These are phyloP conservation scores for Pistacia atlantica DNA, from an alignment of 345 rosid species.

Conservation along the genomic window DNA sequence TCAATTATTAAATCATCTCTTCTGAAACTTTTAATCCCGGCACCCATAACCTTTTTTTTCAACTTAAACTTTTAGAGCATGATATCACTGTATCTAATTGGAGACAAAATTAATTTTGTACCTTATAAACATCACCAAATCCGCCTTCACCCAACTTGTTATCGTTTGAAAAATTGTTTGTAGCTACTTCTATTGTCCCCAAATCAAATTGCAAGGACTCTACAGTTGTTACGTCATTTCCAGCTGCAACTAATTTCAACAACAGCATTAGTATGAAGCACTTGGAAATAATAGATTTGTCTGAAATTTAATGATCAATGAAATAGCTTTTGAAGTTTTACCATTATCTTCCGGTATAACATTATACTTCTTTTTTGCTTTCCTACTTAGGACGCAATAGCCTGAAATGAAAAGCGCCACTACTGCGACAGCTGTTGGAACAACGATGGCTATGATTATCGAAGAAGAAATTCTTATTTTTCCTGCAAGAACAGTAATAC, in stretches of 20 bases:
- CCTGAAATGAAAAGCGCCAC: constrained; percentile 28
- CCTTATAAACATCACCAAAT: constrained; percentile 71
- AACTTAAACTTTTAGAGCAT: neutral
- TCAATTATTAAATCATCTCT: neutral
- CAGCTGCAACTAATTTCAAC: constrained; percentile 15
- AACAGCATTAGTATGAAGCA: too few relatives aligned
- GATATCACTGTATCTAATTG: neutral
- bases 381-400: constrained; percentile 31
- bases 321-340: constrained; percentile 10
- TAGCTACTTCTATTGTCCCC: constrained; percentile 40
- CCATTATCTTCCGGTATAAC: constrained; percentile 32
- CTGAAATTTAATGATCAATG: too few relatives aligned
- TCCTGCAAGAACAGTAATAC: constrained; percentile 22
- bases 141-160: constrained; percentile 77
- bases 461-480: constrained; percentile 22
- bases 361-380: constrained; percentile 31
- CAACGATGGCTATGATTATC: constrained; percentile 33
- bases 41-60: neutral
- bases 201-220: constrained; percentile 53
- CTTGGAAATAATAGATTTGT: too few relatives aligned
- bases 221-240: constrained; percentile 28
- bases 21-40: neutral
- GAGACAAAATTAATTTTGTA: constrained; percentile 2
- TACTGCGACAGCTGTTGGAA: constrained; percentile 23
- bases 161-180: constrained; percentile 48